Conservation (phyloP, 768 basidiomycete species). For the Suillus spraguei region DNA sequence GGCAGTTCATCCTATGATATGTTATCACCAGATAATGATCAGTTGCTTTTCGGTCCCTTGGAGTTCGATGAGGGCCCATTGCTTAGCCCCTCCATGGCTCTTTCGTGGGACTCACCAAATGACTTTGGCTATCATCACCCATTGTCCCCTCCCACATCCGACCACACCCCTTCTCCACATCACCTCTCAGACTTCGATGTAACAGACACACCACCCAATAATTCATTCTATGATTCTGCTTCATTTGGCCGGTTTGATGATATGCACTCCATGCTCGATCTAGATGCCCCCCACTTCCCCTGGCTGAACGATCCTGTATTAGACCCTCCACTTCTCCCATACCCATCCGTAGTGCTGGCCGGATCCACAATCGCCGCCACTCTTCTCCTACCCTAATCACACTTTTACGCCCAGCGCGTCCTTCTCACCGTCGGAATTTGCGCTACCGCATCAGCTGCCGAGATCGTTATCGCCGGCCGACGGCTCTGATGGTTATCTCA, state of each 20-base stretch:
- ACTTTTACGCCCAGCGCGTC: slow-evolving; percentile 50
- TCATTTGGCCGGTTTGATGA: slow-evolving; percentile 34
- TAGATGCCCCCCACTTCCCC: slow-evolving; percentile 45
- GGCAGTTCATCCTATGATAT: slow-evolving; percentile 47
- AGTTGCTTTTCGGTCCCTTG: slow-evolving; percentile 38
- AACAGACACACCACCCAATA: slow-evolving; percentile 41
- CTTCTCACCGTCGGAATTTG: slow-evolving; percentile 65
- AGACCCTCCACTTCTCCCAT: slow-evolving; percentile 57
- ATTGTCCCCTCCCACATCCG: slow-evolving; percentile 43
- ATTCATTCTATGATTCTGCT: slow-evolving; percentile 38
- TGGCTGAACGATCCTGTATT: slow-evolving; percentile 69
- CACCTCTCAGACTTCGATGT: slow-evolving; percentile 44
- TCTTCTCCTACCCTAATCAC: slow-evolving; percentile 50
- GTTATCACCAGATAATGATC: slow-evolving; percentile 34
- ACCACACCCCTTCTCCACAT: slow-evolving; percentile 42
- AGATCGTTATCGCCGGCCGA: slow-evolving; percentile 62
- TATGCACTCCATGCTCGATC: slow-evolving; percentile 40
- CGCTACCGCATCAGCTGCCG: slow-evolving; percentile 63
- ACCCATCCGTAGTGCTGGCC: slow-evolving; percentile 54
- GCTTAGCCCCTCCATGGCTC: slow-evolving; percentile 20
- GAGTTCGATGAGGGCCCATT: slow-evolving; percentile 34
- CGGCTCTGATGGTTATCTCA: slow-evolving; percentile 48
- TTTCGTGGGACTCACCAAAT: slow-evolving; percentile 30
- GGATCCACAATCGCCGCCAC: slow-evolving; percentile 45
- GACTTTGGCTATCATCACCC: slow-evolving; percentile 40